Percentiles rank a stretch among this genome's conserved stretches.
phyloP scores from a whole-genome alignment of 495 filamentous ascomycete genomes.

The Tuber melanosporum region DNA sequence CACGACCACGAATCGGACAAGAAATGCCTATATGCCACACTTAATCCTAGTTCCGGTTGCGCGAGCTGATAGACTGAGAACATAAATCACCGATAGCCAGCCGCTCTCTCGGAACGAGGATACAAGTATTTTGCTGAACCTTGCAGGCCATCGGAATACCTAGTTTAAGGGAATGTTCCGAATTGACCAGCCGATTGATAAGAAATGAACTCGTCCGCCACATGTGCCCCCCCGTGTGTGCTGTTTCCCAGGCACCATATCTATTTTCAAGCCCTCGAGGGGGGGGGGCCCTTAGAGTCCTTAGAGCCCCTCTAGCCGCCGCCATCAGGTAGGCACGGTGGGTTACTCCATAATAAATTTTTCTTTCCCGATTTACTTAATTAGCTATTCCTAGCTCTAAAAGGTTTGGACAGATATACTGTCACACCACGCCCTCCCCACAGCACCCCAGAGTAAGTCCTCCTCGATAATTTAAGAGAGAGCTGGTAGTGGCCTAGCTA shows the following conservation, averaged over 20 bases:
- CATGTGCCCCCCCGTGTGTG: neutral
- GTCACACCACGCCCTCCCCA: too few relatives aligned
- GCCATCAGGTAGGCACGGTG: neutral
- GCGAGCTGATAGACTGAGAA: neutral
- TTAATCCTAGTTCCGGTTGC: neutral
- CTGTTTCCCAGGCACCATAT: neutral
- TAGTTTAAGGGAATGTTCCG: too few relatives aligned
- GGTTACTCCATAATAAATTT: neutral
- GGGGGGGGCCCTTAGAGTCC: too few relatives aligned
- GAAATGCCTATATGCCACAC: neutral
- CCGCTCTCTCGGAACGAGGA: rapidly evolving
- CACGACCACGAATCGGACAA: neutral
- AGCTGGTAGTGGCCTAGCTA: too few relatives aligned
- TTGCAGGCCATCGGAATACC: too few relatives aligned
- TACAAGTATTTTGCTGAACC: neutral
- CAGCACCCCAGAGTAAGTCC: too few relatives aligned
- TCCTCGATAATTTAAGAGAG: neutral
- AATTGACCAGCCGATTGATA: too few relatives aligned
- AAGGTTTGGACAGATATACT: too few relatives aligned
- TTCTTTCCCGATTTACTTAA: too few relatives aligned
- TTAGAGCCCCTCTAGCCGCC: neutral
- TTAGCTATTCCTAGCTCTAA: too few relatives aligned
- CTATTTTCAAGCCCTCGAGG: neutral
- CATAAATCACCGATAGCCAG: neutral
- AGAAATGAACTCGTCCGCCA: rapidly evolving